Evolutionary conservation across 257 asterid genomes (phyloP).

Genomic region (Perilla frutescens): DNA sequence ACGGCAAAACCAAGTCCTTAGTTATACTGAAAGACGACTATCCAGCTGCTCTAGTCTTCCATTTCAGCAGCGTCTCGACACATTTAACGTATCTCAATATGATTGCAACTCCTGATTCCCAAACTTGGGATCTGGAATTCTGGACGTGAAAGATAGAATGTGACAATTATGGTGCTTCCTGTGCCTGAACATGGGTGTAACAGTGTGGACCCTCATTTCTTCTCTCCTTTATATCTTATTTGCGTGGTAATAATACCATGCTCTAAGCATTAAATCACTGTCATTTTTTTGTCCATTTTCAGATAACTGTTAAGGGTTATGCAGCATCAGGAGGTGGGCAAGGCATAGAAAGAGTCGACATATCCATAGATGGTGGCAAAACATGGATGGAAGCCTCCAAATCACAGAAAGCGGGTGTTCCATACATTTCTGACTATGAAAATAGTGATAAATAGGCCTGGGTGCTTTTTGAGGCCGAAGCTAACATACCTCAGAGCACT

Average conservation of each 20-base stretch:
- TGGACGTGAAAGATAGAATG: slow-evolving; percentile 6
- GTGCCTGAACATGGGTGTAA: neutral
- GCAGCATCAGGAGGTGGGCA: slow-evolving; percentile 98
- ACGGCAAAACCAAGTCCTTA: slow-evolving; percentile 11
- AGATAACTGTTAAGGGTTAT: slow-evolving; percentile 86
- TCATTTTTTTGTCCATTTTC: slow-evolving; percentile 34
- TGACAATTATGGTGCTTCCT: neutral
- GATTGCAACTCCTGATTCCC: neutral
- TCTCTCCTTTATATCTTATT: neutral
- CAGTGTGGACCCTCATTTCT: slow-evolving; percentile 15
- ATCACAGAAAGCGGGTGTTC: slow-evolving; percentile 69
- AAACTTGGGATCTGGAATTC: slow-evolving; percentile 14
- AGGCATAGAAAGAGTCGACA: slow-evolving; percentile 93
- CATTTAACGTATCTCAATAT: neutral
- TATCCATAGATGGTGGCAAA: slow-evolving; percentile 87
- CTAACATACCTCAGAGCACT: slow-evolving; percentile 59
- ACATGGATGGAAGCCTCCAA: slow-evolving; percentile 91
- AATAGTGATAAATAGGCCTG: slow-evolving; percentile 95
- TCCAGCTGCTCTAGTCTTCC: neutral
- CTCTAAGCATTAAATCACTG: slow-evolving; percentile 21
- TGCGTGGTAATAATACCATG: neutral
- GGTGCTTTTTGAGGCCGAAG: slow-evolving; percentile 91
- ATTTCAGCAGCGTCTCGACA: neutral
- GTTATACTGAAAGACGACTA: neutral
- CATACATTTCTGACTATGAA: slow-evolving; percentile 66